Evolutionary conservation across 352 stramenopile genomes (phyloP), one percentile per base, ranked within the genome.

Genomic region (Phytophthora agathidicida): DNA sequence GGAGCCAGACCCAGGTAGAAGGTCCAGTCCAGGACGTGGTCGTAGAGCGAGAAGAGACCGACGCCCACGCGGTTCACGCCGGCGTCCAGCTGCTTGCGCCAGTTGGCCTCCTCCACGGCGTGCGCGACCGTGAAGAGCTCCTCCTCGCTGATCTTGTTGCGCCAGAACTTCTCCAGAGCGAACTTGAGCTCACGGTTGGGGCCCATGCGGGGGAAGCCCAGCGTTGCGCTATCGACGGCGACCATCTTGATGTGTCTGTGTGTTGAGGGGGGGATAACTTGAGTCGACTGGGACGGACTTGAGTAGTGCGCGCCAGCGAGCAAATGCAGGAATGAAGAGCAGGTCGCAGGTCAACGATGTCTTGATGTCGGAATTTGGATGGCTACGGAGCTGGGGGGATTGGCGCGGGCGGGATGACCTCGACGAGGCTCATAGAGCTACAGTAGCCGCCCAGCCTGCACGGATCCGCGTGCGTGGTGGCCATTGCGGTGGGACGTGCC

Each of bases 111-210:
- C 60, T 97, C 88, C 1, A 98, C 83, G 5, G 67, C 33, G 60
- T 88, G 60, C 7, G 88, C 89, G 11, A 93, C 75, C 28, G 68
- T 60, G 46, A 83, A 86, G 27, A 98, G 80, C 62, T 95, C 88
- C n/a, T 85, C 59, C 64, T 95, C 76, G 31, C 48, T 77, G 45
- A 96, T 73, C 53, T 90, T 88, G 48, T 86, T 74, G 58, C 87
- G 86, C 93, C 93, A 98, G 73, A 94, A 96, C 68, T 96, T 96
- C 67, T 98, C 93, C 13, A 98, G 69, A 5, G 88, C 88, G 63
- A 97, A 97, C 84, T 98, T 98, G 56, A 98, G 86, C 75, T 98
- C 92, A 13, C 92, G 86, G 72, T 97, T 97, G 20, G 87, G 88
- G 19, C 92, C 92, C 83, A 98, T 97, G 49, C 91, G 87, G 32